phyloP scores from a whole-genome alignment of 1,284 basidiomycete species.

The Volvariella volvacea region DNA sequence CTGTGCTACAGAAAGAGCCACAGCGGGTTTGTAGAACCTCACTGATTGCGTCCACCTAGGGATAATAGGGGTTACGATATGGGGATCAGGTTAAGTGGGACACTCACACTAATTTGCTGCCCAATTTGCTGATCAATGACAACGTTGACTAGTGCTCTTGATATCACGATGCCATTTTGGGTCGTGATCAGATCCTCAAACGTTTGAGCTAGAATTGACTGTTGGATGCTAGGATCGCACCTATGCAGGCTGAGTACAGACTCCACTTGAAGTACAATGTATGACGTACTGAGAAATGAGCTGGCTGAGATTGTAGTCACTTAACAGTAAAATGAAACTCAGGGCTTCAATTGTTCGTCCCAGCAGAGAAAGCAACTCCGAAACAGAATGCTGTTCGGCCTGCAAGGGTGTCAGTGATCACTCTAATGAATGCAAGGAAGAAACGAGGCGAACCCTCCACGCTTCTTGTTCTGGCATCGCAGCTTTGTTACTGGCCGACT shows the following conservation, averaged over 20 bases:
- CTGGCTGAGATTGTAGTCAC: constrained; percentile 88
- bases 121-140: constrained; percentile 98
- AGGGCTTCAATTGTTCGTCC: constrained; percentile 86
- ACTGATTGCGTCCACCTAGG: constrained; percentile 90
- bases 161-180: constrained; percentile 76
- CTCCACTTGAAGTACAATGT: constrained; percentile 5
- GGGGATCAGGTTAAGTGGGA: background rate
- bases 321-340: constrained; percentile 87
- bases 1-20: constrained; percentile 95
- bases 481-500: constrained; percentile 45
- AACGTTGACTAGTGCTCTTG: constrained; percentile 86
- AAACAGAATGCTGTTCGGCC: constrained; percentile 79
- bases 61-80: constrained; percentile 5
- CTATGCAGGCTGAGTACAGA: constrained; percentile 27
- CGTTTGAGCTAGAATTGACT: constrained; percentile 61
- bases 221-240: constrained; percentile 66
- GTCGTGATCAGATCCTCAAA: constrained; percentile 84
- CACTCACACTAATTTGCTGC: constrained; percentile 84
- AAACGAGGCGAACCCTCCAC: constrained; percentile 55
- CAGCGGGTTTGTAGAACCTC: constrained; percentile 92
- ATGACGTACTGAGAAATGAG: constrained; percentile 68
- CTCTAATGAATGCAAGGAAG: constrained; percentile 3
- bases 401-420: constrained; percentile 20
- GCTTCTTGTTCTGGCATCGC: constrained; percentile 71
- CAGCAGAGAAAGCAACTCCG: constrained; percentile 67